Evolutionary conservation across 306 rosid genomes (phyloP).

Genomic region (Crataegus laevigata): DNA sequence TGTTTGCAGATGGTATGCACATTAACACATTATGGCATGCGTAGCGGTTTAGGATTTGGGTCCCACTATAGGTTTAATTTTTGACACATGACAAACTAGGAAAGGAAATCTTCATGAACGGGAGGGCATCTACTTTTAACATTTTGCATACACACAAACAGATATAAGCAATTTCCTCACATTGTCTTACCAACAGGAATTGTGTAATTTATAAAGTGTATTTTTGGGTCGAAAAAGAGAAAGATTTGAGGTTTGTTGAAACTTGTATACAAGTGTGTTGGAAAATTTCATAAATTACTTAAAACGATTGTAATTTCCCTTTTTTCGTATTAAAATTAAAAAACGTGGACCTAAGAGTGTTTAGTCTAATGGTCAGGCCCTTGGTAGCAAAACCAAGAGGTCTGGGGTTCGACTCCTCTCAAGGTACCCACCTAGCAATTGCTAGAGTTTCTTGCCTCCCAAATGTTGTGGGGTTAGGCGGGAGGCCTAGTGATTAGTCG

Average conservation of each 20-base stretch:
- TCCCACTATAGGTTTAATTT: not conserved
- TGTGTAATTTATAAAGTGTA: no score
- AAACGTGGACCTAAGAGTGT: no score
- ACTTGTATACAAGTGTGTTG: not conserved
- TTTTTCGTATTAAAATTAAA: not conserved
- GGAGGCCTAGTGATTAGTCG: no score
- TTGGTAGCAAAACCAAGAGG: no score
- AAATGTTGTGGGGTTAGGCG: no score
- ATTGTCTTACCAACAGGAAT: not conserved
- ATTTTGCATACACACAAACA: not conserved
- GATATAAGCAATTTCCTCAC: not conserved
- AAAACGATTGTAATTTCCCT: not conserved
- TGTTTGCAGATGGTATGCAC: not conserved
- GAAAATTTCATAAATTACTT: not conserved
- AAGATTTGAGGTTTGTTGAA: not conserved
- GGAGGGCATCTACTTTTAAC: not conserved
- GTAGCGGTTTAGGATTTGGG: not conserved
- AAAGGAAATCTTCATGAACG: not conserved
- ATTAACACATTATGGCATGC: not conserved
- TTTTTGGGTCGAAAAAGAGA: not conserved
- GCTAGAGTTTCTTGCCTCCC: no score
- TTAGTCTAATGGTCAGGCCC: no score
- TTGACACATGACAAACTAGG: not conserved
- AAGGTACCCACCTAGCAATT: no score
- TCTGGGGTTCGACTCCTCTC: no score